Base-by-base conservation (phyloP, 1,284 basidiomycete genomes). In the Naganishia sp. region DNA sequence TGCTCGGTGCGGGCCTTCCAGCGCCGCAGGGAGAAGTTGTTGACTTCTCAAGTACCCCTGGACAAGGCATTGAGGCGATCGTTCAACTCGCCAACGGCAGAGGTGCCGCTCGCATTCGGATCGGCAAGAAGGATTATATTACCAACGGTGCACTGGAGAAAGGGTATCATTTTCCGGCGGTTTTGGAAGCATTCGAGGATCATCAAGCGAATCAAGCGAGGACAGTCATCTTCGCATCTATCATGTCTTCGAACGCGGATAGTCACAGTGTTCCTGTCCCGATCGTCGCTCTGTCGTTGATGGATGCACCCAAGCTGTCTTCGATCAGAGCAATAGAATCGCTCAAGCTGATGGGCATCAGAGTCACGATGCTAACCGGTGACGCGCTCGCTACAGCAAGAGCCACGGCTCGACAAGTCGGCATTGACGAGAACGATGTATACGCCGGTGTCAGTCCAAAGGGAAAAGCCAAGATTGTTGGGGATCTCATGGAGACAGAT, bases 391-490 rank as follows among this genome's bases (percentile, higher is more conserved):
- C 83, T 1, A 96, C 94, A 1, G 93, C 93, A 3, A 75, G 87
- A 39, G 91, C 94, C 1, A 86, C 97, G 59, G 94, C 93, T 21
- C 86, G 86, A 71, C 87, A 92, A 74, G 89, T 94, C 21, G 93
- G 93, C 0, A 94, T 97, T 72, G 80, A 81, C 54, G 83, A 87
- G 1, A 87, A 90, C 64, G 84, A 87, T 63, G 90, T 97, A 0
- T 92, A 88, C 85, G 88, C 92, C 3, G 86, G 86, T 57, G 92
- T 97, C 84, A 93, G 88, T 73, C 94, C 94, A 1, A 90, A 93
- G 74, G 94, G 94, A 52, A 97, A 97, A 77, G 92, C 92, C 0
- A 83, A 87, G 21, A 85, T 91, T 65, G 84, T 97, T 21, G 82
- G 86, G 3, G 90, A 93, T 74, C 79, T 96, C 46, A 89, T 92